Base-by-base conservation (phyloP, 495 filamentous ascomycete genomes). In the Antarctomyces pellizariae region DNA sequence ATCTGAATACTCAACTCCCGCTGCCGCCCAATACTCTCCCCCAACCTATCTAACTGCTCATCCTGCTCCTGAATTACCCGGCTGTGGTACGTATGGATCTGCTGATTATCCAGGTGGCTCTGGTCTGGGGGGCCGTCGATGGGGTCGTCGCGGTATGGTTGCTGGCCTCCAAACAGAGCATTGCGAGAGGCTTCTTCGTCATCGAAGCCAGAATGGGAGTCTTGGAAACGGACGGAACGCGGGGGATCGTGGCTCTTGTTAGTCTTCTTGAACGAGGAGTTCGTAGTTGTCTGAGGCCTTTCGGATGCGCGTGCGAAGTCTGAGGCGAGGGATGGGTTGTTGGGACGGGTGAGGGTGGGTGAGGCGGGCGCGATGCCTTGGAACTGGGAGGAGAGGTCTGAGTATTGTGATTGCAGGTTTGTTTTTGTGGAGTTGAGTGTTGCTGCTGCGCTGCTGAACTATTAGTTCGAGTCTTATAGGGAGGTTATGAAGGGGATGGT, bases 1-100 rank as follows among this genome's bases (percentile, higher is more conserved):
- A 97, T 97, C 54, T 82, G 77, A 44, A 93, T 86, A 37, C 72
- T 78, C 37, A 97, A 56, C 51, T 95, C 78, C 26, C 90, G 62
- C 49, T 95, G 86, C 25, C 84, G 69, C n/a, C 73, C 64, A 37
- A 97, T 92, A 30, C 68, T 77, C 35, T 67, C 65, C 6, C 82
- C 78, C 13, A 97, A 57, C 26, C 63, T 51, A 44, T 95, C 86
- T n/a, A 97, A 54, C 42, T 86, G 78, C 32, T 82, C 75, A 42
- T 97, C 86, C 44, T 95, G 89, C 30, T 93, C 68, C 2, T 61
- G 60, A 11, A 97, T 53, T 9, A 86, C 64, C 22, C 66, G 68
- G 8, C 58, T 52, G 48, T 97, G 86, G 43, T 90, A 77, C 16
- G 60, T 57, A 47, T 93, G 74, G 34, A 95, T 71, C 45, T 92